Conservation (phyloP, 495 filamentous ascomycete genomes). For the Copromyces sp. region DNA sequence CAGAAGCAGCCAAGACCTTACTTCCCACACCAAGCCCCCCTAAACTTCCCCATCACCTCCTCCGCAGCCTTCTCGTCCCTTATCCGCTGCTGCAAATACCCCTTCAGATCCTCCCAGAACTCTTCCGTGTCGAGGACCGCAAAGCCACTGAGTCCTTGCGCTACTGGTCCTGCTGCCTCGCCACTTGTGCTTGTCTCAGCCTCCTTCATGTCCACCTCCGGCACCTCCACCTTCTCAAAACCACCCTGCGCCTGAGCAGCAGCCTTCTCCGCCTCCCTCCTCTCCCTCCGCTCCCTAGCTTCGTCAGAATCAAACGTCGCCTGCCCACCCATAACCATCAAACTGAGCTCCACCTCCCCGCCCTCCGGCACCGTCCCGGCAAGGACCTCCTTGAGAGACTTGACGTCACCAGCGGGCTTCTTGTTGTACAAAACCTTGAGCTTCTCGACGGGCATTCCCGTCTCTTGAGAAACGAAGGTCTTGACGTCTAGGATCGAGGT, state of each 20-base stretch:
- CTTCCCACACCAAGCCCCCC: conserved; percentile 48
- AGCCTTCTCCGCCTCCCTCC: conserved; percentile 6
- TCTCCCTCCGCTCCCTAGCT: not conserved
- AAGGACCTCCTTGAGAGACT: conserved; percentile 48
- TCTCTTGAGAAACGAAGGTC: conserved; percentile 41
- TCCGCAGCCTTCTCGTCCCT: conserved; percentile 59
- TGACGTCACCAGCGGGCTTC: conserved; percentile 67
- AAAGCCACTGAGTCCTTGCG: conserved; percentile 44
- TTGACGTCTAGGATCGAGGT: conserved; percentile 63
- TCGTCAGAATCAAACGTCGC: conserved; percentile 1
- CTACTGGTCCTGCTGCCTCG: conserved; percentile 25
- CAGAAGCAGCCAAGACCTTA: not conserved
- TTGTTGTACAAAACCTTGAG: conserved; percentile 74
- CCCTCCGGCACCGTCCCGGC: conserved; percentile 8
- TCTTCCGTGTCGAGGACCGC: conserved; percentile 53
- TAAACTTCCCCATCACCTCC: conserved; percentile 56
- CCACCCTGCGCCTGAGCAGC: conserved; percentile 3
- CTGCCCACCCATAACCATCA: conserved; percentile 78
- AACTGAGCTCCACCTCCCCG: conserved; percentile 54
- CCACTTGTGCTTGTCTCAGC: conserved; percentile 11
- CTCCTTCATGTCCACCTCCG: not conserved
- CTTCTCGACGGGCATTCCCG: conserved; percentile 49
- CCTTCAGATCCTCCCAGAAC: conserved; percentile 85
- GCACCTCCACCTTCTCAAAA: not conserved
- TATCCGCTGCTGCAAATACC: conserved; percentile 67